Conservation (phyloP, 1,139 yeast genomes). For the Geotrichum klebahnii region DNA sequence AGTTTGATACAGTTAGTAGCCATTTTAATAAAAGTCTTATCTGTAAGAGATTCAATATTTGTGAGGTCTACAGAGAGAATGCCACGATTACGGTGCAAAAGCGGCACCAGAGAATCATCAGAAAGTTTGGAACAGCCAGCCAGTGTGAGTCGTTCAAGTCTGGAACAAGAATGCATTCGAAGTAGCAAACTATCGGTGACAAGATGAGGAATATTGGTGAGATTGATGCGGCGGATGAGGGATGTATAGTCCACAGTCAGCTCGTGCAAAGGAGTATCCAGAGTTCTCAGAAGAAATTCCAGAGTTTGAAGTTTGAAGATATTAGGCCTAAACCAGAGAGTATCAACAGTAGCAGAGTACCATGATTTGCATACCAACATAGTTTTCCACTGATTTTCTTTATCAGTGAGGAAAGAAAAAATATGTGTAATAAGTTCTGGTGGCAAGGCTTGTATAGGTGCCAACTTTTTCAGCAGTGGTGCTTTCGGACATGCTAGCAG, state of each 20-base stretch:
- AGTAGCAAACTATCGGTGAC: slow-evolving; percentile 59
- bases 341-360: slow-evolving; percentile 74
- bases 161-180: slow-evolving; percentile 48
- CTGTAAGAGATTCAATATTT: slow-evolving; percentile 67
- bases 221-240: slow-evolving; percentile 73
- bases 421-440: slow-evolving; percentile 74
- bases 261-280: slow-evolving; percentile 51
- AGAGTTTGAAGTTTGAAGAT: slow-evolving; percentile 18
- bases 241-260: slow-evolving; percentile 56
- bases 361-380: slow-evolving; percentile 77
- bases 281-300: slow-evolving; percentile 23
- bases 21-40: slow-evolving; percentile 64
- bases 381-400: slow-evolving; percentile 60
- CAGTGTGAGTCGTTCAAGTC: slow-evolving; percentile 78
- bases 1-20: slow-evolving; percentile 69
- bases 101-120: slow-evolving; percentile 56
- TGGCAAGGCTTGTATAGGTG: slow-evolving; percentile 49
- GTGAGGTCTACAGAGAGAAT: slow-evolving; percentile 86
- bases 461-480: background rate
- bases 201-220: slow-evolving; percentile 66
- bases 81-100: slow-evolving; percentile 60
- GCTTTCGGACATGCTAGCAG: too few species aligned
- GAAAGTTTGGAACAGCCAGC: slow-evolving; percentile 72
- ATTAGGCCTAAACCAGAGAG: slow-evolving; percentile 86
- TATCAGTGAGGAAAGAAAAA: slow-evolving; percentile 60